Percentiles rank a stretch among this genome's conserved stretches.
These are phyloP conservation scores for Apostasia shenzhenica DNA, from an alignment of 106 monocot species.

Conservation along the genomic window DNA sequence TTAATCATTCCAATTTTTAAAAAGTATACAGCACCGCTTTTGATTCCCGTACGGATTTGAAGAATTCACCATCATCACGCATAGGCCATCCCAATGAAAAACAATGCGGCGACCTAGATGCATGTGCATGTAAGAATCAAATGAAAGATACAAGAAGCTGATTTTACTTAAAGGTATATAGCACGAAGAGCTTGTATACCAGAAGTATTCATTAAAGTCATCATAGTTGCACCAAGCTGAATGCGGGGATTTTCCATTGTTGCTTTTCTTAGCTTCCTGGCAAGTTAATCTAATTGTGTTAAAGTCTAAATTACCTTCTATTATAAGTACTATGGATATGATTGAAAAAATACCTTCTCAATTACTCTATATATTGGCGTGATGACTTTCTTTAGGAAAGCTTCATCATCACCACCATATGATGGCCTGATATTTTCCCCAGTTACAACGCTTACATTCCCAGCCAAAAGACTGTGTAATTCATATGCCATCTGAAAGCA, in stretches of 20 bases:
- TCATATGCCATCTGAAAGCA: slow-evolving; percentile 95
- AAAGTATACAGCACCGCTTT: slow-evolving; percentile 39
- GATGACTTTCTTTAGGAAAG: slow-evolving; percentile 91
- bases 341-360: slow-evolving; percentile 48
- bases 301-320: neutral
- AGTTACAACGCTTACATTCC: slow-evolving; percentile 91
- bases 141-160: neutral
- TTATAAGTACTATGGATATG: neutral
- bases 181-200: slow-evolving; percentile 31
- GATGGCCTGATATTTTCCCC: slow-evolving; percentile 94
- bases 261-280: slow-evolving; percentile 87
- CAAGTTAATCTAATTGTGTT: slow-evolving; percentile 12
- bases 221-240: slow-evolving; percentile 98
- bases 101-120: slow-evolving; percentile 80
- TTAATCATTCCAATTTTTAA: neutral
- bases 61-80: slow-evolving; percentile 91
- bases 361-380: slow-evolving; percentile 92
- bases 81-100: slow-evolving; percentile 99
- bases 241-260: slow-evolving; percentile 84
- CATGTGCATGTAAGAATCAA: neutral
- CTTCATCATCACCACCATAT: slow-evolving; percentile 93
- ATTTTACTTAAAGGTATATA: neutral
- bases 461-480: slow-evolving; percentile 82
- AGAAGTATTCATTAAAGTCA: slow-evolving; percentile 99
- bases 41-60: slow-evolving; percentile 63